phyloP scores from a whole-genome alignment of 1,284 basidiomycete genomes.

The Sutorius eximius region DNA sequence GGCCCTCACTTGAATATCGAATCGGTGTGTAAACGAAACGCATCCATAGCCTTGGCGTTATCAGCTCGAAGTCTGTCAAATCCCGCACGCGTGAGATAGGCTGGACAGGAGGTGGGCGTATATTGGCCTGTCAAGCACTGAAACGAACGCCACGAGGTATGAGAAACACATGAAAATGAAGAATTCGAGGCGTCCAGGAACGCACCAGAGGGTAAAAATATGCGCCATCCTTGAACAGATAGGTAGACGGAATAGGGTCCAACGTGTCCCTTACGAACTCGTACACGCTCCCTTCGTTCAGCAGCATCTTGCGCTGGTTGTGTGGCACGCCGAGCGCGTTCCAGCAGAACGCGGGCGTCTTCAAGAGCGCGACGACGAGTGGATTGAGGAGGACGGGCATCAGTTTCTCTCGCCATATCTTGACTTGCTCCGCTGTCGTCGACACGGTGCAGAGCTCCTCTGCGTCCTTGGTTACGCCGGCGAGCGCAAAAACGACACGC shows the following conservation, averaged over 20 bases:
- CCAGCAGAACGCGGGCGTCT: slow-evolving; percentile 74
- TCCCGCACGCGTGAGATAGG: slow-evolving; percentile 69
- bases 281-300: slow-evolving; percentile 61
- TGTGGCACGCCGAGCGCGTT: slow-evolving; percentile 79
- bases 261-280: slow-evolving; percentile 64
- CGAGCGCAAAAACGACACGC: slow-evolving; percentile 58
- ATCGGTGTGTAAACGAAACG: slow-evolving; percentile 78
- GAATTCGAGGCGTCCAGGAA: not conserved
- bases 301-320: slow-evolving; percentile 72
- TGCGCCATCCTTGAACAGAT: slow-evolving; percentile 54
- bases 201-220: slow-evolving; percentile 69
- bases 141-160: not conserved
- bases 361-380: slow-evolving; percentile 62
- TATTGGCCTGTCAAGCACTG: slow-evolving; percentile 66
- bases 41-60: slow-evolving; percentile 50
- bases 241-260: slow-evolving; percentile 59
- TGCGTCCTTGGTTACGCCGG: slow-evolving; percentile 60
- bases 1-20: slow-evolving; percentile 67
- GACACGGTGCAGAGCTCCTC: slow-evolving; percentile 56
- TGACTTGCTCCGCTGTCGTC: slow-evolving; percentile 60
- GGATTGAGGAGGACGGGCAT: slow-evolving; percentile 69
- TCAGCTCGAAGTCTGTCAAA: slow-evolving; percentile 60
- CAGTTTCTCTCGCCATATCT: slow-evolving; percentile 64
- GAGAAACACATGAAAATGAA: slow-evolving; percentile 3
- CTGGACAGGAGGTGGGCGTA: slow-evolving; percentile 67